These are phyloP conservation scores for Salmacisia buchloeana DNA, from an alignment of 1,284 basidiomycete species.

Conservation along the genomic window DNA sequence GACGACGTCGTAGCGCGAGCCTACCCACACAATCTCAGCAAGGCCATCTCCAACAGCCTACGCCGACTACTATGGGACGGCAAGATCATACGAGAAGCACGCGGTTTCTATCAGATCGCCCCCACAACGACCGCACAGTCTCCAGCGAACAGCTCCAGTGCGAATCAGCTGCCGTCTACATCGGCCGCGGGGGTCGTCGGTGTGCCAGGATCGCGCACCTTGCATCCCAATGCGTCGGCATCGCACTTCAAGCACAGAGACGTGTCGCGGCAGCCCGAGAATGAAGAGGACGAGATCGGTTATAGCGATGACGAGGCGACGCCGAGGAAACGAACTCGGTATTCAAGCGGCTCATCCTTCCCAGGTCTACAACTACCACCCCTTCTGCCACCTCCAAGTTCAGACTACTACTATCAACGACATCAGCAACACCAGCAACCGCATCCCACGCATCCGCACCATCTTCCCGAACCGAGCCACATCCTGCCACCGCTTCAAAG, in stretches of 20 bases:
- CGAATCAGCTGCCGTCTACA: not conserved
- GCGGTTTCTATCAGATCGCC: conserved; percentile 5
- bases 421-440: not conserved
- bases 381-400: not conserved
- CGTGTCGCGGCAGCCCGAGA: not conserved
- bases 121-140: not conserved
- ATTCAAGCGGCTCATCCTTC: not conserved
- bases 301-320: not conserved
- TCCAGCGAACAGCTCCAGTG: not conserved
- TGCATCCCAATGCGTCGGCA: no score
- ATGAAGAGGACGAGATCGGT: not conserved
- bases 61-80: conserved; percentile 4
- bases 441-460: not conserved
- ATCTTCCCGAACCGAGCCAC: not conserved
- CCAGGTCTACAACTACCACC: not conserved
- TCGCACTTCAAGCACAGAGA: not conserved
- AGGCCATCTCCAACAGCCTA: conserved; percentile 3
- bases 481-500: no score
- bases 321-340: not conserved
- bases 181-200: not conserved
- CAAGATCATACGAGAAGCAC: conserved; percentile 4
- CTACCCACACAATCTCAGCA: conserved; percentile 7
- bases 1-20: not conserved
- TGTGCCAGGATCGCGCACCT: no score
- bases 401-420: no score